These are phyloP conservation scores for Schizophyllum amplum DNA, from an alignment of 1,284 basidiomycete species.

Conservation along the genomic window DNA sequence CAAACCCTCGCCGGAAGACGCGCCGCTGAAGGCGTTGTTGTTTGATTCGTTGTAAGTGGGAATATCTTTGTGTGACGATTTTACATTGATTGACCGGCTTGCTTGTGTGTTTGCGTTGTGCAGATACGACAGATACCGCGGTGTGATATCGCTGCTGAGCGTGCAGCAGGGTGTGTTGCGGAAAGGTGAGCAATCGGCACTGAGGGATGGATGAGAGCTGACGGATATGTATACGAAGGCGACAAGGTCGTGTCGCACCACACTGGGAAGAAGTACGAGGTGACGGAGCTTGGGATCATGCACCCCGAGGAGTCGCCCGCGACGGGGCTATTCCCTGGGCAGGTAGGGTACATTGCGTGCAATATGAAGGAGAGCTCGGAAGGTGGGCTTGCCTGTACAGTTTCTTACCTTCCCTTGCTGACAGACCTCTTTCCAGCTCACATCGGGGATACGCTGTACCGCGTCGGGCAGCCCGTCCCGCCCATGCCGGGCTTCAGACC, in stretches of 20 bases:
- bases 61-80: too few relatives aligned
- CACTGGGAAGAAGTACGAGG: slow-evolving; percentile 87
- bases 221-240: slow-evolving; percentile 35
- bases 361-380: slow-evolving; percentile 99
- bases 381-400: slow-evolving; percentile 39
- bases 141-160: slow-evolving; percentile 89
- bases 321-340: slow-evolving; percentile 68
- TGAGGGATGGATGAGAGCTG: neutral
- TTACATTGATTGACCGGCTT: slow-evolving; percentile 2
- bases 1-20: slow-evolving; percentile 20
- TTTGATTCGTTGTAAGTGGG: slow-evolving; percentile 95
- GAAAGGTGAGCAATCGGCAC: slow-evolving; percentile 38
- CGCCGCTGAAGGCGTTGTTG: slow-evolving; percentile 76
- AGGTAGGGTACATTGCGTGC: slow-evolving; percentile 88
- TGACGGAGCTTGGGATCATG: slow-evolving; percentile 89
- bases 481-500: slow-evolving; percentile 91
- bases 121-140: slow-evolving; percentile 94
- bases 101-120: slow-evolving; percentile 6
- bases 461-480: slow-evolving; percentile 67
- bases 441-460: slow-evolving; percentile 91
- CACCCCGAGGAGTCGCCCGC: slow-evolving; percentile 82
- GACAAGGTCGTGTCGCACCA: slow-evolving; percentile 85
- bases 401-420: slow-evolving; percentile 2
- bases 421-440: slow-evolving; percentile 45
- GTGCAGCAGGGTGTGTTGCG: slow-evolving; percentile 60